phyloP scores from a whole-genome alignment of 2,329 filamentous ascomycete species.

The Aspergillus spinulosporus region DNA sequence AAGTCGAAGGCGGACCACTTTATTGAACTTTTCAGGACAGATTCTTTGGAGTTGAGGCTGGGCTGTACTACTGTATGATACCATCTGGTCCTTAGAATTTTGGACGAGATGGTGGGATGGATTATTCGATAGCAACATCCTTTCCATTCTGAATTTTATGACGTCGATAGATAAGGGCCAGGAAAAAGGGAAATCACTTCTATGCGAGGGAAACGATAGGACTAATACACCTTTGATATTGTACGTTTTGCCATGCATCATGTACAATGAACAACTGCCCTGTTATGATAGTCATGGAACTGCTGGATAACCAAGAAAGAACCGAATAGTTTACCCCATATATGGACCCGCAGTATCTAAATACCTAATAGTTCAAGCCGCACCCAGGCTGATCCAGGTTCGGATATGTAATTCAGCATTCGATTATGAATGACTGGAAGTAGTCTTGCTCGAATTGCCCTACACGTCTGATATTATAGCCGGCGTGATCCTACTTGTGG shows the following conservation, averaged over 20 bases:
- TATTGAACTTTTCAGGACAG: conserved; percentile 22
- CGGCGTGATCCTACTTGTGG: conserved; percentile 4
- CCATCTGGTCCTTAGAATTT: conserved; percentile 25
- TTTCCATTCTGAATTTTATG: conserved; percentile 13
- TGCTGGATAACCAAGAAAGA: too few species aligned
- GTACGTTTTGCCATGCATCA: neutral
- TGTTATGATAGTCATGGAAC: too few species aligned
- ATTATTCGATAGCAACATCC: conserved; percentile 26
- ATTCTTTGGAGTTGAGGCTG: conserved; percentile 34
- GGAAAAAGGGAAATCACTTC: neutral
- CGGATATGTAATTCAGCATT: neutral
- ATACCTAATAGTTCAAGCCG: neutral
- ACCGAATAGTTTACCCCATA: too few species aligned
- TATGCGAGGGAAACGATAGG: neutral
- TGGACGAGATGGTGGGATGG: conserved; percentile 24
- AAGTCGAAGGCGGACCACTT: conserved; percentile 17
- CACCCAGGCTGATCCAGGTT: neutral
- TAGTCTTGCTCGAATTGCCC: neutral
- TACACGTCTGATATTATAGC: neutral
- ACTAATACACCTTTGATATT: neutral
- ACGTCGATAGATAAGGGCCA: neutral
- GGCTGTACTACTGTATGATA: conserved; percentile 37
- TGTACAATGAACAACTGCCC: neutral
- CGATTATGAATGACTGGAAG: neutral
- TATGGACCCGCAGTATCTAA: neutral